Evolutionary conservation across 1,139 yeast genomes (phyloP).

Genomic region (Suhomyces ambrosiae): DNA sequence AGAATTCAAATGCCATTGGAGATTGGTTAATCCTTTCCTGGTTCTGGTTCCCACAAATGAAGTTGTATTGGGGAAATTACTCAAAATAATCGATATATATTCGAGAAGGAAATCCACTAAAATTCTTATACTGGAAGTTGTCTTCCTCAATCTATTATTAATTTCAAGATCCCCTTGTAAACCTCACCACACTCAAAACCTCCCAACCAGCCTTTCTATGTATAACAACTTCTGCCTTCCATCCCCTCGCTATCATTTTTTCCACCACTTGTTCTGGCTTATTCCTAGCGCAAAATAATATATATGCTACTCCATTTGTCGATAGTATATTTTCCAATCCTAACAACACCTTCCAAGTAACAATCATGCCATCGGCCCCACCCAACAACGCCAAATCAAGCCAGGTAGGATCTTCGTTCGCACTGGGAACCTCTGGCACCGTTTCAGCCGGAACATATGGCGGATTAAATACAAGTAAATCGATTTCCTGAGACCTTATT

Average conservation of each 20-base stretch:
- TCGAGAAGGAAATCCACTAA: too few relatives aligned
- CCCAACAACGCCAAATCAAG: conserved; percentile 87
- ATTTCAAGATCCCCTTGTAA: conserved; percentile 25
- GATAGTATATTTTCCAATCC: conserved; percentile 51
- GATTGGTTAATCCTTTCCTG: too few relatives aligned
- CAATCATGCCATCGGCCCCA: conserved; percentile 86
- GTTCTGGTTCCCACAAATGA: too few relatives aligned
- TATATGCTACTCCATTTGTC: conserved; percentile 71
- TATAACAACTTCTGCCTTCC: conserved; percentile 56
- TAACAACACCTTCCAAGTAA: conserved; percentile 66
- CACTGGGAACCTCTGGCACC: conserved; percentile 57
- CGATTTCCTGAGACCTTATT: conserved; percentile 52
- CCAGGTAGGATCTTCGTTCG: conserved; percentile 60
- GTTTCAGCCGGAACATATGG: conserved; percentile 91
- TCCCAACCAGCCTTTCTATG: conserved; percentile 95
- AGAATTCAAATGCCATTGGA: too few relatives aligned
- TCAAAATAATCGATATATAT: too few relatives aligned
- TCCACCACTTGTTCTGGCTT: conserved; percentile 63
- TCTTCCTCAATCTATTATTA: too few relatives aligned
- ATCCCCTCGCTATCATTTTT: conserved; percentile 51
- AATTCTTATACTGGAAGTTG: too few relatives aligned
- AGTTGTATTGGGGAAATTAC: too few relatives aligned
- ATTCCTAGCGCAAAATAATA: conserved; percentile 84
- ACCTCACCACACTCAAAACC: conserved; percentile 72
- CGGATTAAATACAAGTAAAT: conserved; percentile 83